A percentile compares a stretch with the other conserved stretches of the same genome.
These are phyloP conservation scores for Escallonia rubra DNA, from an alignment of 129 eudicot genomes.

Conservation along the genomic window DNA sequence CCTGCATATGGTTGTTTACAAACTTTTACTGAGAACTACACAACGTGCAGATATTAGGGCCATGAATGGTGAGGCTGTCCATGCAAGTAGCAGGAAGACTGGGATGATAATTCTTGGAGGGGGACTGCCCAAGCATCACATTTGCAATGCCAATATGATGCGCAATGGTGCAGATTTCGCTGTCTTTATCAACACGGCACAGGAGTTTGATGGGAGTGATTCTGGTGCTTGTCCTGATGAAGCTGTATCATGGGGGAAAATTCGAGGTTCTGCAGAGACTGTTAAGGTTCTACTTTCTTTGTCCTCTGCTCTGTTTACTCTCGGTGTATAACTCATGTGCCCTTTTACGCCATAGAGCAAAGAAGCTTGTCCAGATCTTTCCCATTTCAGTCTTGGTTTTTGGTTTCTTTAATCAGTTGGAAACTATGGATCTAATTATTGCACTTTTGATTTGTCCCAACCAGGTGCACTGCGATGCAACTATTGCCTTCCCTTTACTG, in stretches of 20 bases:
- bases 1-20: not conserved
- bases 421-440: not conserved
- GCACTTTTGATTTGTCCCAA: conserved; percentile 5
- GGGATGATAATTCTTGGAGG: conserved; percentile 94
- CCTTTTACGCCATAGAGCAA: too few species aligned
- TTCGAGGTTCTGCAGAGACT: conserved; percentile 80
- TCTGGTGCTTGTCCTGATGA: conserved; percentile 98
- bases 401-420: not conserved
- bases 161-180: conserved; percentile 97
- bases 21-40: too few species aligned
- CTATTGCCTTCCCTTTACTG: conserved; percentile 80
- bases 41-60: conserved; percentile 60
- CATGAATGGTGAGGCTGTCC: conserved; percentile 82
- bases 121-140: conserved; percentile 93
- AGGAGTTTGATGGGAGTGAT: conserved; percentile 96
- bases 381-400: not conserved
- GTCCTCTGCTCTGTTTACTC: too few species aligned
- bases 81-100: conserved; percentile 75
- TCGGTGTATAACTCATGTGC: too few species aligned
- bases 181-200: conserved; percentile 82
- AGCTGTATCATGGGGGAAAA: conserved; percentile 98
- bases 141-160: conserved; percentile 97
- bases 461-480: conserved; percentile 98
- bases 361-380: too few species aligned
- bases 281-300: conserved; percentile 55